Conservation (phyloP, 352 stramenopile genomes). For the Salisapilia sapeloensis region DNA sequence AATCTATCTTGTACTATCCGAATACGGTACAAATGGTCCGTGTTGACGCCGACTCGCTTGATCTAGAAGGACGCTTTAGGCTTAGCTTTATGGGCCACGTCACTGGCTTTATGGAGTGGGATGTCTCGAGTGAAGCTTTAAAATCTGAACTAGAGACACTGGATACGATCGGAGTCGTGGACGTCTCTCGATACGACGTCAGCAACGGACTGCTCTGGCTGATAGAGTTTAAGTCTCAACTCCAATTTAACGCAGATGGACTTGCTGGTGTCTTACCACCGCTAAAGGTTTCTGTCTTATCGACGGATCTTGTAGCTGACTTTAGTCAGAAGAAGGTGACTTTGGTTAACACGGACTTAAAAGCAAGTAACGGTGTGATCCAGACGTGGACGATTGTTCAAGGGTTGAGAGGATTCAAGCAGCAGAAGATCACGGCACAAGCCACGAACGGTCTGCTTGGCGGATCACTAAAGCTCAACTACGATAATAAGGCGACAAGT, state of each 20-base stretch:
- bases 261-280: conserved; percentile 31
- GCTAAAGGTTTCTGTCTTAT: conserved; percentile 61
- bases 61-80: conserved; percentile 78
- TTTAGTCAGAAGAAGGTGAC: conserved; percentile 27
- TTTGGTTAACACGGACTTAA: conserved; percentile 20
- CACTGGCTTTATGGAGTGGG: conserved; percentile 52
- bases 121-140: conserved; percentile 64
- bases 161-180: conserved; percentile 64
- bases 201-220: conserved; percentile 74
- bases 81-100: conserved; percentile 51
- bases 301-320: conserved; percentile 25
- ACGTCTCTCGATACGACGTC: conserved; percentile 47
- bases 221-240: conserved; percentile 48
- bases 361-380: conserved; percentile 59
- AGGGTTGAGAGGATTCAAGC: conserved; percentile 83
- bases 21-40: conserved; percentile 83
- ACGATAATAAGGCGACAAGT: conserved; percentile 55
- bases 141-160: conserved; percentile 63
- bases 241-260: conserved; percentile 16
- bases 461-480: conserved; percentile 78
- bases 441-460: conserved; percentile 43
- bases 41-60: conserved; percentile 58
- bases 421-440: conserved; percentile 75
- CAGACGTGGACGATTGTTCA: conserved; percentile 64
- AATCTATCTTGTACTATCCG: conserved; percentile 61